A percentile compares a stretch with the other conserved stretches of the same genome.
Evolutionary conservation across 192 early-diverging fungal genomes (phyloP).

Genomic region (Geosiphon pyriformis): DNA sequence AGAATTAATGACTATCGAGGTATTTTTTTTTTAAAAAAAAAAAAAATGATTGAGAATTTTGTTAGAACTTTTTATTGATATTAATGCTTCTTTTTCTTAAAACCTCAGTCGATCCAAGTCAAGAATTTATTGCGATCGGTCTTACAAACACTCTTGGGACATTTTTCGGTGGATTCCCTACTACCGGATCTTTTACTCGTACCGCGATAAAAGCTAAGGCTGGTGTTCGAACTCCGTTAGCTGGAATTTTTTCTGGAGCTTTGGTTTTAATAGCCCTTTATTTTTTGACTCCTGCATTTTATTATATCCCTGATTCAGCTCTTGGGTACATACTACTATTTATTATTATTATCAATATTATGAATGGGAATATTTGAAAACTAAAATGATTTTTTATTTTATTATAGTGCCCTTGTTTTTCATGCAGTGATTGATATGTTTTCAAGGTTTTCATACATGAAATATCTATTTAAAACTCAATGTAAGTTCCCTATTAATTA

Average conservation of each 20-base stretch:
- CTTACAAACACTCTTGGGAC: constrained; percentile 77
- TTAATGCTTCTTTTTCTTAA: too few relatives aligned
- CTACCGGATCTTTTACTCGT: constrained; percentile 92
- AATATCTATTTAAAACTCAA: constrained; percentile 58
- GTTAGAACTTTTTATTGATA: not conserved
- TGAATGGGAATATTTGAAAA: not conserved
- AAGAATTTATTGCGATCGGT: constrained; percentile 88
- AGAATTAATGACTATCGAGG: constrained; percentile 78
- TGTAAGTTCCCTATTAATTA: constrained; percentile 30
- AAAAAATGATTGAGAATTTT: not conserved
- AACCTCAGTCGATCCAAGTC: constrained; percentile 66
- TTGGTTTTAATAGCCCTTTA: constrained; percentile 83
- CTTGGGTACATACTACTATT: constrained; percentile 49
- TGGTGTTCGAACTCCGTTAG: constrained; percentile 76
- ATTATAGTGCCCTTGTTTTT: constrained; percentile 66
- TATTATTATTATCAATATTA: not conserved
- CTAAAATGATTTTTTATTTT: not conserved
- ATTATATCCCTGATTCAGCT: constrained; percentile 77
- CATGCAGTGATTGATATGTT: constrained; percentile 78
- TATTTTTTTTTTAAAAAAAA: constrained; percentile 27
- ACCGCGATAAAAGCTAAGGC: constrained; percentile 87
- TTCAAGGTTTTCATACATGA: constrained; percentile 51
- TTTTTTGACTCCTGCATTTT: constrained; percentile 77
- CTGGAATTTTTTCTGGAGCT: constrained; percentile 68
- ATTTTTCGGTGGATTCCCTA: constrained; percentile 82